Conservation (phyloP, 805 yeast species). For the Lipomyces sp. region DNA sequence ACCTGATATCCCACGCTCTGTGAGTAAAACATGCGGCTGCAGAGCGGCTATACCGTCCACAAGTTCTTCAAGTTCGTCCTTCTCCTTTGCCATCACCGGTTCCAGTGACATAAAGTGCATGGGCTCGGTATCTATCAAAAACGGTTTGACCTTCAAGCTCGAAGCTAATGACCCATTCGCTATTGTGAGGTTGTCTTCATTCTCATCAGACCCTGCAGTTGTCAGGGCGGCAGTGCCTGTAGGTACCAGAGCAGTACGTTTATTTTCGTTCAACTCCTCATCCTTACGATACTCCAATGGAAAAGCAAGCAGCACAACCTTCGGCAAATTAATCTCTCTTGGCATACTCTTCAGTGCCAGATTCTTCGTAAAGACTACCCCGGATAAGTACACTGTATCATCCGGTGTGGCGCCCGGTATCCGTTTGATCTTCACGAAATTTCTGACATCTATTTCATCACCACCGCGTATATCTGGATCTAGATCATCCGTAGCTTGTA, state of each 20-base stretch:
- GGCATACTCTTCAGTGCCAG: slow-evolving; percentile 84
- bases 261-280: slow-evolving; percentile 52
- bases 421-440: slow-evolving; percentile 83
- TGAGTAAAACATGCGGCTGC: slow-evolving; percentile 77
- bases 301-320: slow-evolving; percentile 80
- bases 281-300: slow-evolving; percentile 83
- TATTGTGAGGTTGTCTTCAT: neutral
- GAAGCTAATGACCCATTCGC: neutral
- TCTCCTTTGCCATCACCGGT: slow-evolving; percentile 84
- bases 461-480: slow-evolving; percentile 65
- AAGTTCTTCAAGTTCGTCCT: slow-evolving; percentile 78
- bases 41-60: slow-evolving; percentile 78
- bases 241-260: neutral
- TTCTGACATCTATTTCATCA: slow-evolving; percentile 82
- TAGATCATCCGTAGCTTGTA: slow-evolving; percentile 60
- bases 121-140: neutral
- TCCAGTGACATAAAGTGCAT: slow-evolving; percentile 75
- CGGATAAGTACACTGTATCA: slow-evolving; percentile 69
- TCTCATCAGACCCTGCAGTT: neutral
- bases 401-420: slow-evolving; percentile 73
- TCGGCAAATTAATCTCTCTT: slow-evolving; percentile 63
- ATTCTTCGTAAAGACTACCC: slow-evolving; percentile 81
- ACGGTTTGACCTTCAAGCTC: neutral
- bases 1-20: slow-evolving; percentile 81
- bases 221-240: neutral